phyloP scores from a whole-genome alignment of 2,329 filamentous ascomycete species.

The Xylaria sp. region DNA sequence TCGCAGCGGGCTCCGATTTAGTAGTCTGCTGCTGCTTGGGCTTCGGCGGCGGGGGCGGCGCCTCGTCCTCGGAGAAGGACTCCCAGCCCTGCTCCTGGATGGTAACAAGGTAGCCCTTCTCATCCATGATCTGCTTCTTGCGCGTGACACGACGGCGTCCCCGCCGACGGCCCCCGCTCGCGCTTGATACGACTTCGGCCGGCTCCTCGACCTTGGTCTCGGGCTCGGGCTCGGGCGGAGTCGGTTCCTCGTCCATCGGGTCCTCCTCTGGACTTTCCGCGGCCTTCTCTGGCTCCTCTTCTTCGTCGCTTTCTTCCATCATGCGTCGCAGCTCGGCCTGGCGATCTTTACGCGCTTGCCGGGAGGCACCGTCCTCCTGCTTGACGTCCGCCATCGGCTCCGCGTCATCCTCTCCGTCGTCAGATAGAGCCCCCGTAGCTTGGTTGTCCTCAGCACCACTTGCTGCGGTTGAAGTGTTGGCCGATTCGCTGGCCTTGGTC shows the following conservation, averaged over 20 bases:
- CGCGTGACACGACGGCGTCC: constrained; percentile 47
- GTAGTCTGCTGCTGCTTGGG: constrained; percentile 34
- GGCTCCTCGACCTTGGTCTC: constrained; percentile 44
- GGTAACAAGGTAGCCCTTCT: constrained; percentile 51
- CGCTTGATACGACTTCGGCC: constrained; percentile 45
- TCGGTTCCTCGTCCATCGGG: constrained; percentile 43
- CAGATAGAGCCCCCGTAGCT: constrained; percentile 42
- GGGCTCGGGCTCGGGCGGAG: constrained; percentile 36
- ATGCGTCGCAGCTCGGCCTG: constrained; percentile 47
- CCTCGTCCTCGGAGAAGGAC: constrained; percentile 51
- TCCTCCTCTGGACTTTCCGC: constrained; percentile 43
- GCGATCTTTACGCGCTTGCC: constrained; percentile 43
- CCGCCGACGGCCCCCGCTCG: constrained; percentile 44
- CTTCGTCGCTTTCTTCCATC: constrained; percentile 51
- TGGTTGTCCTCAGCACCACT: constrained; percentile 38
- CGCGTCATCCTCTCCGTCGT: constrained; percentile 49
- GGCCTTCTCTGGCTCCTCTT: constrained; percentile 37
- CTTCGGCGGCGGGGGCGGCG: constrained; percentile 40
- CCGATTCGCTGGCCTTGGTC: constrained; percentile 30
- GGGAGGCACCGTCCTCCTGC: constrained; percentile 38
- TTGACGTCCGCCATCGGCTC: constrained; percentile 42
- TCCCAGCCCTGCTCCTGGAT: constrained; percentile 50
- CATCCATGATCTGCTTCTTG: constrained; percentile 50
- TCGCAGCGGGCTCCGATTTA: constrained; percentile 41
- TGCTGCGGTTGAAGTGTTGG: constrained; percentile 30